Evolutionary conservation across 1,284 basidiomycete species (phyloP), one percentile per base, ranked within the genome.

Genomic region (Papiliotrema laurentii): DNA sequence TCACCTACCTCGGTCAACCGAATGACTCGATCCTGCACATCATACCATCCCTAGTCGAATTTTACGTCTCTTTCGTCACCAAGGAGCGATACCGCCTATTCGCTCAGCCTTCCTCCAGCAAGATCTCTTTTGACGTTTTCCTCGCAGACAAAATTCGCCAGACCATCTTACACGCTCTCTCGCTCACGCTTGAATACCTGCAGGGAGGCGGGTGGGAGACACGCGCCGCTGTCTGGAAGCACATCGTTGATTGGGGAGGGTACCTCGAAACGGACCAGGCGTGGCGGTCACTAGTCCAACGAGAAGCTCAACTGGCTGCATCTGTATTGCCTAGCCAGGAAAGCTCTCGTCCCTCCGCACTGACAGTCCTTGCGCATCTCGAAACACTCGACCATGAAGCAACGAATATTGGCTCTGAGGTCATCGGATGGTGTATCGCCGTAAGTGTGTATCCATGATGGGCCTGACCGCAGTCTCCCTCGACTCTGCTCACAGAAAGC

Each of bases 261-360:
- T 73, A 71, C 44, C 57, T 71, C 41, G 71, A 71, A 52, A 50
- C 59, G 13, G 68, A 73, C 34, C 49, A 30, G 2, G 40, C 34
- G 0, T 69, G 67, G 49, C 49, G 51, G 5, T 35, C 44, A 13
- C 40, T 70, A 4, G 50, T 71, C 4, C 37, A 50, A 2, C 22
- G 28, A 5, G 60, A 60, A 22, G 28, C 18, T 7, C 5, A 13
- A 7, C 22, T 7, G 14, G 25, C 35, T 9, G 34, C 26, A 14
- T 11, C 5, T 22, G 16, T 21, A 4, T 25, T 44, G 44, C 14
- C 10, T 4, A 21, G 13, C 10, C 16, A 9, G 18, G 33, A 41
- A n/a, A 19, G 34, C 19, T 10, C 14, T 31, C 45, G 33, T 14
- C n/a, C 13, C 13, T 25, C 11, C 18, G 28, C 28, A 3, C 42